Percentiles rank a stretch among this genome's conserved stretches.
Evolutionary conservation across 208 protist species (phyloP).

Genomic region (Leishmania aethiopica): DNA sequence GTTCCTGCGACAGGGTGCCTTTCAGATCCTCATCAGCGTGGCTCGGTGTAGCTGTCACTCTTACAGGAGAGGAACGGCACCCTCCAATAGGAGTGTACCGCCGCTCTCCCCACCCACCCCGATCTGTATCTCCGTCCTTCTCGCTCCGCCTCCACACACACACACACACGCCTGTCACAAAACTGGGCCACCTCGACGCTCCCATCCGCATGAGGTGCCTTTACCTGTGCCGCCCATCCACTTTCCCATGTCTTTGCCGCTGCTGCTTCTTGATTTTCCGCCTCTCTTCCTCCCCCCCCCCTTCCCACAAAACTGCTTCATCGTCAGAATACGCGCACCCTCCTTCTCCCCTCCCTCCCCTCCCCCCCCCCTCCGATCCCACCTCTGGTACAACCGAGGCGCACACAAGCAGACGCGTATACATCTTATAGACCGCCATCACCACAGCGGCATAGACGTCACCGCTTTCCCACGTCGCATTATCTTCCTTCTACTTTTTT

Average conservation of each 20-base stretch:
- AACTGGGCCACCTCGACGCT: neutral
- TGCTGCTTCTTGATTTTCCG: neutral
- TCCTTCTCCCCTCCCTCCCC: too few species aligned
- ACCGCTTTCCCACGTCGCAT: neutral
- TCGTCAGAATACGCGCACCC: neutral
- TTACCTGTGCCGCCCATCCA: neutral
- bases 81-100: neutral
- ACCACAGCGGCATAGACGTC: neutral
- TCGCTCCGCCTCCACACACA: too few species aligned
- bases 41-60: too few species aligned
- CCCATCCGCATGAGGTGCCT: neutral
- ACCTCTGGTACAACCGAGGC: neutral
- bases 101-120: neutral
- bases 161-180: too few species aligned
- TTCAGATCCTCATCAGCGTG: neutral
- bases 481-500: constrained; percentile 11
- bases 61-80: neutral
- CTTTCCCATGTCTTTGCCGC: neutral
- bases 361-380: too few species aligned
- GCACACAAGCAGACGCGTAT: neutral
- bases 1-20: neutral
- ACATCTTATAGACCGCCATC: neutral
- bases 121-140: too few species aligned
- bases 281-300: too few species aligned
- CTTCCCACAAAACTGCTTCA: neutral